Evolutionary conservation across 208 protist species (phyloP).

Genomic region (Naegleria lovaniensis): DNA sequence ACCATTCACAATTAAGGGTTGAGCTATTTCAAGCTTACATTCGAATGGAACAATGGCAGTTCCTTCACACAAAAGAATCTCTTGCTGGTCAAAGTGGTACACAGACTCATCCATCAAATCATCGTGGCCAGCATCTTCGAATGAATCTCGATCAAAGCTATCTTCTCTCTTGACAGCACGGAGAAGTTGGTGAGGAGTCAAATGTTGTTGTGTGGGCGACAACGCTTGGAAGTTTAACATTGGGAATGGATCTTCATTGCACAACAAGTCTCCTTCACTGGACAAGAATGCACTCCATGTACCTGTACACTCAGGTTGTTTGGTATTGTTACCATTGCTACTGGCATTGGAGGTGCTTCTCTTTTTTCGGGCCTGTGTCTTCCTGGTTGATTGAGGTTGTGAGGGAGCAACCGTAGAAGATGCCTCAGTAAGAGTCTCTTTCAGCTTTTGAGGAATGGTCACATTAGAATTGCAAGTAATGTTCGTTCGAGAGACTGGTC

Average conservation of each 20-base stretch:
- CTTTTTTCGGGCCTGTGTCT: background rate
- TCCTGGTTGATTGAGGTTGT: background rate
- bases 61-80: background rate
- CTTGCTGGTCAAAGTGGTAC: background rate
- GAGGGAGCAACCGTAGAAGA: background rate
- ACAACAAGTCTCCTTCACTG: background rate
- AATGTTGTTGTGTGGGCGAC: background rate
- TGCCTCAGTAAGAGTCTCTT: background rate
- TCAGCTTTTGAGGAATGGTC: background rate
- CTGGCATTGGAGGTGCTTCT: slow-evolving; percentile 2
- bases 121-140: background rate
- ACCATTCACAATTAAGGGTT: background rate
- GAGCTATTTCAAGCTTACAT: background rate
- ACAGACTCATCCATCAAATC: background rate
- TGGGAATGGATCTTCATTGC: background rate
- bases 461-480: background rate
- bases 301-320: background rate
- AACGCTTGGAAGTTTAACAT: background rate
- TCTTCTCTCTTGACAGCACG: background rate
- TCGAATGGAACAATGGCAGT: background rate
- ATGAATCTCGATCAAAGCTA: background rate
- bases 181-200: background rate
- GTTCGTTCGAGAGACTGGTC: background rate
- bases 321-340: background rate
- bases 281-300: background rate